A percentile compares a stretch with the other conserved stretches of the same genome.
Conservation (phyloP, 2,329 filamentous ascomycete species). For the Phialocephala subalpina region DNA sequence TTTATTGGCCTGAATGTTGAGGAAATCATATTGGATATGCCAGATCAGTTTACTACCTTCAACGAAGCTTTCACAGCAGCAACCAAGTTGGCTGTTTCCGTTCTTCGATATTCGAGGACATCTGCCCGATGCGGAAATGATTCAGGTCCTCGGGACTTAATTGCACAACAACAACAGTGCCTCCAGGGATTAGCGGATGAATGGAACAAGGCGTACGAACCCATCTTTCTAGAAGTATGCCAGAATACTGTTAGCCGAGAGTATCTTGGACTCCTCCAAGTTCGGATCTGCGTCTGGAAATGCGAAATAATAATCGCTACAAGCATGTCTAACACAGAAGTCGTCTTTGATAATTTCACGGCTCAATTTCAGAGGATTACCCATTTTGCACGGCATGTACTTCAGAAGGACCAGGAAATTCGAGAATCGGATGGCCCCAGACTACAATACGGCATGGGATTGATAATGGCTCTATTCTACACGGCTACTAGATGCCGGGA, state of each 20-base stretch:
- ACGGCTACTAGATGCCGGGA: constrained; percentile 32
- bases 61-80: constrained; percentile 26
- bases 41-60: constrained; percentile 28
- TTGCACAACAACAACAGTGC: constrained; percentile 20
- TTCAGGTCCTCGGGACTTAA: constrained; percentile 17
- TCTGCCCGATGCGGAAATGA: constrained; percentile 23
- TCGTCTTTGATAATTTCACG: constrained; percentile 29
- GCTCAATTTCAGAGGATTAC: constrained; percentile 26
- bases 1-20: constrained; percentile 23
- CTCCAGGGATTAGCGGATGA: constrained; percentile 24
- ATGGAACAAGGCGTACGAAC: constrained; percentile 27
- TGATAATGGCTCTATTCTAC: constrained; percentile 31
- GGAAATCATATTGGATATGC: constrained; percentile 20
- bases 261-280: constrained; percentile 23
- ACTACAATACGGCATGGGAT: constrained; percentile 29
- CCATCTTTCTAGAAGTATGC: constrained; percentile 26
- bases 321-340: constrained; percentile 24
- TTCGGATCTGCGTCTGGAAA: constrained; percentile 24
- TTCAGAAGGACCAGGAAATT: constrained; percentile 28
- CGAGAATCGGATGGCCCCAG: constrained; percentile 23
- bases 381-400: constrained; percentile 23
- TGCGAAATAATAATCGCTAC: constrained; percentile 28
- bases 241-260: constrained; percentile 23
- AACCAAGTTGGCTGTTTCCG: constrained; percentile 19
- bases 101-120: constrained; percentile 27